phyloP scores from a whole-genome alignment of 306 rosid species.

The Cicer arietinum region DNA sequence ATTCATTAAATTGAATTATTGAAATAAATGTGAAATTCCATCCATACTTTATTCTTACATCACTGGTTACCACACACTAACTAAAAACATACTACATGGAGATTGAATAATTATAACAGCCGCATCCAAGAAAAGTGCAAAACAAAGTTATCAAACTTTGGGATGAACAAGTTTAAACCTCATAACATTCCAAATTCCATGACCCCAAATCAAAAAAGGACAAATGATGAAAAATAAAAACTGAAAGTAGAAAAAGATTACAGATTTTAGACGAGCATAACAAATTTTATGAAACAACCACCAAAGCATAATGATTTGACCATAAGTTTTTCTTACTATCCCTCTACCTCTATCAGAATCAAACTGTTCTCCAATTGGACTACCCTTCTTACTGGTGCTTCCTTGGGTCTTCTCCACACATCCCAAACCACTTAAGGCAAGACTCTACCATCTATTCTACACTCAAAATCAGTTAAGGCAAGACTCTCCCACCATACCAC shows the following conservation, averaged over 20 bases:
- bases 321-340: neutral
- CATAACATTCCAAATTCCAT: constrained; percentile 21
- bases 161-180: constrained; percentile 27
- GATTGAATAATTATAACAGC: constrained; percentile 17
- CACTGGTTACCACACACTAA: constrained; percentile 15
- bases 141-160: neutral
- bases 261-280: constrained; percentile 9
- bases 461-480: neutral
- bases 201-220: constrained; percentile 5
- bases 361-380: constrained; percentile 10
- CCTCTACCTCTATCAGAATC: constrained; percentile 8
- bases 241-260: constrained; percentile 3
- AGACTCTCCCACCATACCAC: neutral
- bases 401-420: neutral
- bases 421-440: neutral
- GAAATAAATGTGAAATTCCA: constrained; percentile 3
- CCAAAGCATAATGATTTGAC: neutral
- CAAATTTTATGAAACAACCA: neutral
- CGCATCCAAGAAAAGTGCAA: neutral
- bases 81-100: constrained; percentile 25
- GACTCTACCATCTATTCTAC: constrained; percentile 11
- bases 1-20: neutral
- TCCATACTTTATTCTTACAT: neutral
- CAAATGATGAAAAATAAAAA: constrained; percentile 23
- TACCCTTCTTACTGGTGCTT: neutral